Evolutionary conservation across 148 eudicot genomes (phyloP).

Genomic region (Vaccinium myrtillus): DNA sequence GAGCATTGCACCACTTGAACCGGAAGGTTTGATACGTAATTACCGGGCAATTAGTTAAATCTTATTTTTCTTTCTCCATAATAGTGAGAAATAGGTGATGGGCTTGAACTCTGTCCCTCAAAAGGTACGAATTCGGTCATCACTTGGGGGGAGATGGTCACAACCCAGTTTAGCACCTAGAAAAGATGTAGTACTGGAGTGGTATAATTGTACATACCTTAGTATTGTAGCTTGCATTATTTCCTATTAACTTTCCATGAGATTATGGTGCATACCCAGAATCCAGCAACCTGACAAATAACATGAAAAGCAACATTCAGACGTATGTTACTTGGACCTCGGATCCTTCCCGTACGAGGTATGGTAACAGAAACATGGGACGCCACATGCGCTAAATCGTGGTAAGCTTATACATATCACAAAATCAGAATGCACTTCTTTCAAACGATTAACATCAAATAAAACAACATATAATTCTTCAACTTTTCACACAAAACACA

Average conservation of each 20-base stretch:
- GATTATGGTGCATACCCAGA: neutral
- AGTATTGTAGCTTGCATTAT: neutral
- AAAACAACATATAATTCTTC: neutral
- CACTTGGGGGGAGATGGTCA: neutral
- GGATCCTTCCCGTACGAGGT: neutral
- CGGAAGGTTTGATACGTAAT: conserved; percentile 49
- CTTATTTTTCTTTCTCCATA: neutral
- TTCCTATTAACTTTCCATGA: neutral
- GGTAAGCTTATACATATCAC: neutral
- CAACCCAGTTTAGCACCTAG: neutral
- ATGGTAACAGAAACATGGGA: neutral
- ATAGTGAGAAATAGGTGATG: neutral
- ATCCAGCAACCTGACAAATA: no score
- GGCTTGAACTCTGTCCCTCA: conserved; percentile 14
- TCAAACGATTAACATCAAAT: neutral
- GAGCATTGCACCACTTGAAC: conserved; percentile 48
- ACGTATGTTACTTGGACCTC: neutral
- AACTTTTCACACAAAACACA: neutral
- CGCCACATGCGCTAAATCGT: neutral
- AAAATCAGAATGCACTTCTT: neutral
- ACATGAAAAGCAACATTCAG: neutral
- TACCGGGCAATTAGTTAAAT: conserved; percentile 21
- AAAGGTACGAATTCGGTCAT: neutral
- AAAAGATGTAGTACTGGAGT: neutral
- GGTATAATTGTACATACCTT: conserved; percentile 1